phyloP scores from a whole-genome alignment of 2,329 filamentous ascomycete species.

The Nannizzia gypsea region DNA sequence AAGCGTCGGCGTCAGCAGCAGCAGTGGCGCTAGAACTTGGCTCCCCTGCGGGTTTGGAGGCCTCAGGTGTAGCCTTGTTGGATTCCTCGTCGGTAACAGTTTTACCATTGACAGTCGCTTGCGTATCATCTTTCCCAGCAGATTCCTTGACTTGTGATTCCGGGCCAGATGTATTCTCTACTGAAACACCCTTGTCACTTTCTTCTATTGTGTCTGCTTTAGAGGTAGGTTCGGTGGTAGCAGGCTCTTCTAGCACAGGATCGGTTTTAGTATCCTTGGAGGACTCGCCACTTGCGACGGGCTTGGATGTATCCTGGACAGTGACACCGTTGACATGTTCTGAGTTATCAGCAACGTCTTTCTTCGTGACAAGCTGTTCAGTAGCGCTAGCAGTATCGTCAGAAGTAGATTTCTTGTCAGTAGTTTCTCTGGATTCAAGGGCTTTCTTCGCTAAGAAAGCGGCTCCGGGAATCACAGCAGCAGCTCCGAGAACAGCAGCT shows the following conservation, averaged over 20 bases:
- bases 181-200: not conserved
- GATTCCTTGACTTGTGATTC: not conserved
- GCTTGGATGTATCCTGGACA: not conserved
- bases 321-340: not conserved
- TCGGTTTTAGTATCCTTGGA: not conserved
- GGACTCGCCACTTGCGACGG: not conserved
- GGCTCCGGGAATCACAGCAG: not conserved
- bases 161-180: not conserved
- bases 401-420: not conserved
- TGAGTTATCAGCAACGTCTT: not conserved
- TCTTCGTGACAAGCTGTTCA: not conserved
- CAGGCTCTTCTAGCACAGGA: not conserved
- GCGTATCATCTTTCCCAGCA: not conserved
- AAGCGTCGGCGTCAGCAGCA: not conserved
- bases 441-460: not conserved
- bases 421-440: not conserved
- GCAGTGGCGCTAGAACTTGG: slow-evolving; percentile 9
- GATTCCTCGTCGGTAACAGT: not conserved
- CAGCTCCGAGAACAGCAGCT: not conserved
- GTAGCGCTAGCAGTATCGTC: not conserved
- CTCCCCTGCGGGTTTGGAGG: slow-evolving; percentile 11
- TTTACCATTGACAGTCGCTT: not conserved
- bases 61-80: slow-evolving; percentile 5
- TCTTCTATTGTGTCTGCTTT: not conserved
- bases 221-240: not conserved